Evolutionary conservation across 805 yeast genomes (phyloP), one percentile per base, ranked within the genome.

Genomic region (Ogataea paraovalis): DNA sequence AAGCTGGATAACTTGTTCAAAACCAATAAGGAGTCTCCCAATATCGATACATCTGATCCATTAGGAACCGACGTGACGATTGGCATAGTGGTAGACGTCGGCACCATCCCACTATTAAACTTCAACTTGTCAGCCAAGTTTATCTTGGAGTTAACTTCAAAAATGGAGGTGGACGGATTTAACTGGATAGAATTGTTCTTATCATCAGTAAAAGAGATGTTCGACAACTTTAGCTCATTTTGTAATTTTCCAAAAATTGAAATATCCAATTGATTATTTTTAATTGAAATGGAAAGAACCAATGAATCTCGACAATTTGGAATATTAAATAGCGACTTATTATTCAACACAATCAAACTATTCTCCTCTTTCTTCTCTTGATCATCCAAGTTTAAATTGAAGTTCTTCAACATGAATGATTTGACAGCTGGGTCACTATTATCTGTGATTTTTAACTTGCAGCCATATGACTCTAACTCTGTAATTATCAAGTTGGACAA

Each of bases 401-500:
- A 66, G n/a, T 71, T 67, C 43, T 21, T 32, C 19, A 22, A 42
- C 39, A 60, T 46, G 38, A 63, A 61, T 14, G 51, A 38, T 22
- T 54, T 49, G 16, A 56, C 59, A 3, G 48, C 41, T 21, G 46
- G 16, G 27, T 61, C 61, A 18, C 46, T 43, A 10, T 52, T 51
- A 36, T 62, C 60, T 16, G 66, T 48, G 20, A 66, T 59, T 30
- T 72, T 60, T 45, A 71, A 67, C 34, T 61, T 59, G 43, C 79
- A 71, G 0, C 70, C 68, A 47, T 69, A 68, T 14, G 55, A 59
- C 30, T 64, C 66, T 45, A 79, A 64, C 51, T 79, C 83, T 52
- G 75, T 78, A n/a, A 75, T 64, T 7, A 79, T 68, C 68, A 79
- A 66, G 51, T 79, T 78, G 46, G 78, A 75, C 41, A 78, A 68